A percentile compares a stretch with the other conserved stretches of the same genome.
Conservation (phyloP, 2,329 filamentous ascomycete genomes). For the Trichophyton mentagrophytes region DNA sequence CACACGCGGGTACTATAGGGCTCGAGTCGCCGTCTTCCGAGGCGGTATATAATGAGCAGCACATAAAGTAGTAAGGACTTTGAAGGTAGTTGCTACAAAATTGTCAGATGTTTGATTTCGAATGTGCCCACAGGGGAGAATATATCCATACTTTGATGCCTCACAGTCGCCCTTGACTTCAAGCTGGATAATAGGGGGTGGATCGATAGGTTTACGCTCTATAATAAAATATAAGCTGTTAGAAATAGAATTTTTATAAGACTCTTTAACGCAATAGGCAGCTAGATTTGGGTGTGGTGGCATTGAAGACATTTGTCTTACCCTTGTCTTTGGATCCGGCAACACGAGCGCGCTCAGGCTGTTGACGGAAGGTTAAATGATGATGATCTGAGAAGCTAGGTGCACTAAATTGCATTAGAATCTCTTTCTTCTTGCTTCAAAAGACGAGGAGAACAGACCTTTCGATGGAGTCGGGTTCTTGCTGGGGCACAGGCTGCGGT, state of each 20-base stretch:
- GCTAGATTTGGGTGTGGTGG: neutral
- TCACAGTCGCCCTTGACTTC: constrained; percentile 39
- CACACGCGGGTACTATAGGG: constrained; percentile 36
- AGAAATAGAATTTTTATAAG: neutral
- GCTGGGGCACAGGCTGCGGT: constrained; percentile 19
- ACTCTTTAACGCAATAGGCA: neutral
- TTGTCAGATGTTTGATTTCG: neutral
- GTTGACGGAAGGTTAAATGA: constrained; percentile 49
- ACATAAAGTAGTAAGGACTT: constrained; percentile 54
- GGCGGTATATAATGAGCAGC: constrained; percentile 42
- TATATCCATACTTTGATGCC: constrained; percentile 44
- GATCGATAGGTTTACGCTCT: constrained; percentile 80
- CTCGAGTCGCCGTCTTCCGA: constrained; percentile 33
- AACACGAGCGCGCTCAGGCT: constrained; percentile 54
- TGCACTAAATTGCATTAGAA: neutral
- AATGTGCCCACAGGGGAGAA: neutral
- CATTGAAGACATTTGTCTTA: constrained; percentile 22
- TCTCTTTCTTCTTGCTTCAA: neutral
- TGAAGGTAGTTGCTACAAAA: constrained; percentile 45
- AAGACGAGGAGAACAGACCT: neutral
- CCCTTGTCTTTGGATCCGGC: constrained; percentile 64
- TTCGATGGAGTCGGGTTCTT: constrained; percentile 24
- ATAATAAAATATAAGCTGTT: constrained; percentile 6
- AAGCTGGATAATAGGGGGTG: constrained; percentile 67
- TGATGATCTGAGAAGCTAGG: constrained; percentile 29